Base-by-base conservation (phyloP, 805 yeast species). In the Yamadazyma nakazawae region DNA sequence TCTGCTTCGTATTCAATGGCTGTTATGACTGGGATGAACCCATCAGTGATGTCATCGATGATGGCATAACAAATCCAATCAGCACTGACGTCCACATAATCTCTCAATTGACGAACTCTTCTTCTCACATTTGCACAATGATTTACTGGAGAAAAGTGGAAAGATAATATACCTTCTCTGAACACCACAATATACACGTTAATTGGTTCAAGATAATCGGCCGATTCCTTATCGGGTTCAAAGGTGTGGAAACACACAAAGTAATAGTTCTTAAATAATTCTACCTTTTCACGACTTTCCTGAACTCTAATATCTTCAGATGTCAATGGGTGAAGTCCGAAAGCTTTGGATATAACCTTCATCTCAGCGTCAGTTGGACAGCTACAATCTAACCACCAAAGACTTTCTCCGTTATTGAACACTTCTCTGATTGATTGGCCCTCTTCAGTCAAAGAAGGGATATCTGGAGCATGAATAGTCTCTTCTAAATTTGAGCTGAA, bases 161-260 rank as follows among this genome's bases (percentile, higher is more conserved):
- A 82, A 3, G 83, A 70, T 18, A 81, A 61, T 17, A 82, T 70
- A 9, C 86, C 87, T 18, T 77, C 80, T 25, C 76, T 64, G 66
- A 81, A 81, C 2, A 81, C 85, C 37, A 81, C 79, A 54, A 81
- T 73, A 64, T 85, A 85, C 28, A 85, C 85, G 57, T 84, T 83
- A 54, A 85, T 82, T 19, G 91, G 91, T 57, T 85, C 94, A 60
- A 85, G 70, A 63, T 85, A 91, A 52, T 88, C 96, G 57, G 85
- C 94, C 45, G 87, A 79, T 62, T 83, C 94, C 43, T 60, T 59
- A 54, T 92, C 96, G 19, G 85, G 83, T 61, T 90, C 97, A 67
- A 94, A 94, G 3, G 98, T 88, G 65, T 94, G 97, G 80, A 94
- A 94, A 76, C 96, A 88, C 36, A 94, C 96, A 72, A 94, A 90